Evolutionary conservation across 768 basidiomycete species (phyloP).

Genomic region (Rhodotorula taiwanensis): DNA sequence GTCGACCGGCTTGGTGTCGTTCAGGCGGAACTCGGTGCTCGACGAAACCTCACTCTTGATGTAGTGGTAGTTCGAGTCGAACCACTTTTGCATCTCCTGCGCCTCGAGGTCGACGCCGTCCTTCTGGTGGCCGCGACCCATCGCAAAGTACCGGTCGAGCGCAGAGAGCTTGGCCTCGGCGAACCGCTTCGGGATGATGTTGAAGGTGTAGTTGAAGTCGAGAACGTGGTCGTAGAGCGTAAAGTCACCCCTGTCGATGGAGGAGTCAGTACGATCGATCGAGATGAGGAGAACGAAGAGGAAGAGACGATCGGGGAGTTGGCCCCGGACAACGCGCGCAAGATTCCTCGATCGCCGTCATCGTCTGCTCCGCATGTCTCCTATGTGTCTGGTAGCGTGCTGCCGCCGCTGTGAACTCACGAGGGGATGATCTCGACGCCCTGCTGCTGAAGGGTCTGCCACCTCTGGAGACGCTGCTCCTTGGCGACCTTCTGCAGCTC

Average conservation of each 20-base stretch:
- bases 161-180: slow-evolving; percentile 72
- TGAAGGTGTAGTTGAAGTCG: slow-evolving; percentile 92
- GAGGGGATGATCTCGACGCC: slow-evolving; percentile 88
- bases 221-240: slow-evolving; percentile 97
- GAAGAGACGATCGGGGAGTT: not conserved
- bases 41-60: slow-evolving; percentile 71
- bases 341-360: not conserved
- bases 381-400: not conserved
- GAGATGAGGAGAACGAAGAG: slow-evolving; percentile 26
- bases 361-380: not conserved
- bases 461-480: slow-evolving; percentile 78
- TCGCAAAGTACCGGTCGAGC: slow-evolving; percentile 95
- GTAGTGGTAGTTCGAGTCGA: slow-evolving; percentile 59
- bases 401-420: slow-evolving; percentile 51
- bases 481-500: slow-evolving; percentile 82
- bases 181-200: slow-evolving; percentile 93
- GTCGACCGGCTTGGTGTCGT: slow-evolving; percentile 82
- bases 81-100: slow-evolving; percentile 99
- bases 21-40: slow-evolving; percentile 67
- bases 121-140: slow-evolving; percentile 96
- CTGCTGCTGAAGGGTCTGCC: slow-evolving; percentile 73
- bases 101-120: slow-evolving; percentile 75
- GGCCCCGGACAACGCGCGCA: not conserved
- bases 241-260: slow-evolving; percentile 78
- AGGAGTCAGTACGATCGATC: slow-evolving; percentile 31